Evolutionary conservation across 495 filamentous ascomycete species (phyloP).

Genomic region (Massariosphaeria phaeospora): DNA sequence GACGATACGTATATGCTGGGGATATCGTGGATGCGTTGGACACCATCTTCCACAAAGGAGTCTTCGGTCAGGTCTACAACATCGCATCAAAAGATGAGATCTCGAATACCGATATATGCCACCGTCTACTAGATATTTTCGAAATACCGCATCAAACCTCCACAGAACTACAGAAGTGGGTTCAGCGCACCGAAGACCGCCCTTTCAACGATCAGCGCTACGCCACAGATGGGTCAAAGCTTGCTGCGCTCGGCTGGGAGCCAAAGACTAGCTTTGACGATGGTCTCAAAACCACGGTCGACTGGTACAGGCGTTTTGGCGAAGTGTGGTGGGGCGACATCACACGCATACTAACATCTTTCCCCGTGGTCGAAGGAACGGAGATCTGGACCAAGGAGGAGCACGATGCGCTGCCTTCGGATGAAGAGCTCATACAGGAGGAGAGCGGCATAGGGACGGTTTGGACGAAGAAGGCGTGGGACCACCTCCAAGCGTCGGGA

Average conservation of each 20-base stretch:
- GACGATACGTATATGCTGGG: conserved; percentile 64
- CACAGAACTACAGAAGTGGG: conserved; percentile 48
- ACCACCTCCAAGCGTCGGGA: conserved; percentile 15
- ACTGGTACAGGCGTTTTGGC: conserved; percentile 60
- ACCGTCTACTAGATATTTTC: conserved; percentile 48
- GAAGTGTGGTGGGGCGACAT: conserved; percentile 73
- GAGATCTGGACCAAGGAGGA: conserved; percentile 35
- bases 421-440: conserved; percentile 15
- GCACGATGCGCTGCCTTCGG: conserved; percentile 29
- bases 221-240: conserved; percentile 61
- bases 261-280: conserved; percentile 58
- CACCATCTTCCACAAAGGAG: conserved; percentile 67
- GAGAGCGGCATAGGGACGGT: conserved; percentile 11
- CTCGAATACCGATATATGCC: conserved; percentile 53
- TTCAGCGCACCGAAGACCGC: conserved; percentile 62
- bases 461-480: conserved; percentile 30
- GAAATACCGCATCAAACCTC: conserved; percentile 20
- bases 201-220: conserved; percentile 71
- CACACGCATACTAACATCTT: conserved; percentile 45
- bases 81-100: conserved; percentile 65
- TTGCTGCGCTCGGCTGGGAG: conserved; percentile 60
- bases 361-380: conserved; percentile 37
- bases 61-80: conserved; percentile 66
- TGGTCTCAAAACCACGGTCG: conserved; percentile 60
- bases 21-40: conserved; percentile 76